A percentile compares a stretch with the other conserved stretches of the same genome.
Evolutionary conservation across 352 stramenopile species (phyloP).

Genomic region (Globisporangium acanthophoron): DNA sequence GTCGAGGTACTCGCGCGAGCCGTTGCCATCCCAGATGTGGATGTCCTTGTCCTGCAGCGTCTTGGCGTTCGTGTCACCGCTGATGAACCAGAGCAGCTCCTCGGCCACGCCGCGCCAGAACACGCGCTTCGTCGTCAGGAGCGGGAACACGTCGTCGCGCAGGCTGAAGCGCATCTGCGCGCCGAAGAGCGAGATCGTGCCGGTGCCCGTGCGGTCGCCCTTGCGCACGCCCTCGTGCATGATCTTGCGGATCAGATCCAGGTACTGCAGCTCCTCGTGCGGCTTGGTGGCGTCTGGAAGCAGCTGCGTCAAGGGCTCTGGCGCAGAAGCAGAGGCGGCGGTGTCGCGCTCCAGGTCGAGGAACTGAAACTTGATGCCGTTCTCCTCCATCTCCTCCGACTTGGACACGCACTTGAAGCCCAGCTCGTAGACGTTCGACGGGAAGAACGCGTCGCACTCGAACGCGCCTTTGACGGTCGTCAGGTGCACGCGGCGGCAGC

Average conservation of each 20-base stretch:
- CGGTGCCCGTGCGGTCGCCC: conserved; percentile 97
- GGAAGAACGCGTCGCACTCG: conserved; percentile 93
- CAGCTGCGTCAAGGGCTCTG: not conserved
- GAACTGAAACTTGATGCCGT: conserved; percentile 76
- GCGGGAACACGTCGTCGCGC: conserved; percentile 91
- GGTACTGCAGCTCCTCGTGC: conserved; percentile 71
- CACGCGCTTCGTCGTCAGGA: conserved; percentile 99
- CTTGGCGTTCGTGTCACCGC: conserved; percentile 95
- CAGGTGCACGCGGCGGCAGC: conserved; percentile 87
- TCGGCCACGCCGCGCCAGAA: conserved; percentile 99
- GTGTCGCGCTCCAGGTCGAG: conserved; percentile 44
- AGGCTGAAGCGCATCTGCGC: conserved; percentile 96
- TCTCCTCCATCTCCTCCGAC: conserved; percentile 68
- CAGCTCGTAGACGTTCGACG: conserved; percentile 54
- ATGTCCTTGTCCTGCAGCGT: conserved; percentile 96
- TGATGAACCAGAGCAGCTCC: conserved; percentile 99
- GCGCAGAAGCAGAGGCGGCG: conserved; percentile 8
- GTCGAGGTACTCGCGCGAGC: conserved; percentile 93
- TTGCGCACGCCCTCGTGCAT: conserved; percentile 90
- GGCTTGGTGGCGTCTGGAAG: conserved; percentile 10
- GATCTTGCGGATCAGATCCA: conserved; percentile 96
- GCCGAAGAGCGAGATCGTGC: conserved; percentile 98
- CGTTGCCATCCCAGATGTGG: conserved; percentile 99
- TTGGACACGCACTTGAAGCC: conserved; percentile 39
- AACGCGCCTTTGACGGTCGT: conserved; percentile 85